These are phyloP conservation scores for Calonectria honghensis DNA, from an alignment of 2,329 filamentous ascomycete species.

Conservation along the genomic window DNA sequence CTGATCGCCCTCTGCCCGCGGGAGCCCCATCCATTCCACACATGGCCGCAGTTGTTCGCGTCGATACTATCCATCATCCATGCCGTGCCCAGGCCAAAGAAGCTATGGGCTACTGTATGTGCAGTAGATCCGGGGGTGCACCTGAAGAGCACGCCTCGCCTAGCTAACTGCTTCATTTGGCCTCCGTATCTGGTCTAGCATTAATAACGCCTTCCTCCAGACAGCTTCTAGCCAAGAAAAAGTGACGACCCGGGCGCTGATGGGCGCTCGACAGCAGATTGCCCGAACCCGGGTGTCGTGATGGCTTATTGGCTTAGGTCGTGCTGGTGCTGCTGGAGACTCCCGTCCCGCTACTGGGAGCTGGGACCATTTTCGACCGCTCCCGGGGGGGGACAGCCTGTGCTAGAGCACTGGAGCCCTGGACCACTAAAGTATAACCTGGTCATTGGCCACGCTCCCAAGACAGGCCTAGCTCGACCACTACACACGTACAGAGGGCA, in stretches of 20 bases:
- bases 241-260: constrained; percentile 28
- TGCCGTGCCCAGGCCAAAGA: constrained; percentile 17
- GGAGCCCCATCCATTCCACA: constrained; percentile 24
- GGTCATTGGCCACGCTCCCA: constrained; percentile 32
- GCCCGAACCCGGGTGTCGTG: neutral
- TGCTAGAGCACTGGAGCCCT: neutral
- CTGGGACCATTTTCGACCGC: constrained; percentile 34
- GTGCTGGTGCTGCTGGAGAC: constrained; percentile 30
- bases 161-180: constrained; percentile 19
- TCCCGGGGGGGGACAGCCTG: constrained; percentile 7
- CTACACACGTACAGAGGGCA: neutral
- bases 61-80: constrained; percentile 7
- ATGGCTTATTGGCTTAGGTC: constrained; percentile 3
- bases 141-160: constrained; percentile 20
- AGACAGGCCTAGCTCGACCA: constrained; percentile 20
- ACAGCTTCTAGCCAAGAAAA: constrained; percentile 24
- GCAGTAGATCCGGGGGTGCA: constrained; percentile 17
- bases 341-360: constrained; percentile 39
- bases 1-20: constrained; percentile 1
- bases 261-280: constrained; percentile 23
- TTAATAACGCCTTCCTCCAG: constrained; percentile 13
- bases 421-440: constrained; percentile 26
- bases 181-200: constrained; percentile 20
- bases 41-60: neutral
- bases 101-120: constrained; percentile 22